A percentile compares a stretch with the other conserved stretches of the same genome.
These are phyloP conservation scores for Neopestalotiopsis clavispora DNA, from an alignment of 2,329 filamentous ascomycete species.

Conservation along the genomic window DNA sequence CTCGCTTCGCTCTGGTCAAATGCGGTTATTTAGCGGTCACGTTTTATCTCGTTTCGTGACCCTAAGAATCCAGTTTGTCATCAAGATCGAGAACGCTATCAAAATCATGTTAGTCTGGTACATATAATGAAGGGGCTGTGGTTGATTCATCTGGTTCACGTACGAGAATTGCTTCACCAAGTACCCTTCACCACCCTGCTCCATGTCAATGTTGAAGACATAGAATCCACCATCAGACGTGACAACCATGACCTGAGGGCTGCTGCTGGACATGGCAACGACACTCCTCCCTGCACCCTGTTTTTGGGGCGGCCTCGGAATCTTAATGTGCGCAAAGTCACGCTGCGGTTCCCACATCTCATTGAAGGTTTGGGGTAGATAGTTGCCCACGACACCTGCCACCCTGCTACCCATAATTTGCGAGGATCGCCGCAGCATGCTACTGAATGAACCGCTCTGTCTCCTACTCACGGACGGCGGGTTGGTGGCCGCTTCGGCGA, in stretches of 20 bases:
- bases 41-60: constrained; percentile 42
- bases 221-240: constrained; percentile 96
- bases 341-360: constrained; percentile 97
- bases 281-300: constrained; percentile 67
- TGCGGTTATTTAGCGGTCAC: neutral
- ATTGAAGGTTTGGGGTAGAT: constrained; percentile 89
- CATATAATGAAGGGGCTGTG: neutral
- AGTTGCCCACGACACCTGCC: constrained; percentile 86
- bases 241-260: constrained; percentile 96
- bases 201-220: constrained; percentile 93
- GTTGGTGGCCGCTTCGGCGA: constrained; percentile 42
- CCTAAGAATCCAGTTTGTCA: constrained; percentile 57
- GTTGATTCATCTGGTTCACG: constrained; percentile 42
- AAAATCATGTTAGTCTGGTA: neutral
- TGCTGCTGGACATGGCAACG: constrained; percentile 95
- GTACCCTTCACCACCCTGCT: constrained; percentile 90
- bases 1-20: neutral
- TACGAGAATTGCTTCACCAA: constrained; percentile 93
- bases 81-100: constrained; percentile 58
- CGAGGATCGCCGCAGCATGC: constrained; percentile 90
- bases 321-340: constrained; percentile 96
- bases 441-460: constrained; percentile 81
- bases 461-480: constrained; percentile 43
- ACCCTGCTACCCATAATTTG: constrained; percentile 91
- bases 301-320: constrained; percentile 65